A percentile compares a stretch with the other conserved stretches of the same genome.
phyloP scores from a whole-genome alignment of 768 basidiomycete species.

The Collybiopsis luxurians region DNA sequence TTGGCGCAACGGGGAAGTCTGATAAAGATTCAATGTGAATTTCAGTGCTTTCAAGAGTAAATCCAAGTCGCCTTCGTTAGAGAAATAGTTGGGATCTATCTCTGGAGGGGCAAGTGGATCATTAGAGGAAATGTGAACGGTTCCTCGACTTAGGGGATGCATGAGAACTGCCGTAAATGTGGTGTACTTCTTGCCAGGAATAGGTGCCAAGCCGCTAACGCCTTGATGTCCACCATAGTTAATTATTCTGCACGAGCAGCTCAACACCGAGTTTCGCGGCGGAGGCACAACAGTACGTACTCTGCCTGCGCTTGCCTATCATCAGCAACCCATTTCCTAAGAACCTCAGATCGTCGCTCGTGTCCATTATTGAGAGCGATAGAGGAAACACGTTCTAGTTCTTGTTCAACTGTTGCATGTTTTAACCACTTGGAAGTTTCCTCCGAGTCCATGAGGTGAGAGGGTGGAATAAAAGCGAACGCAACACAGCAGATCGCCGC shows the following conservation, averaged over 20 bases:
- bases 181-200: constrained; percentile 11
- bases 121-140: neutral
- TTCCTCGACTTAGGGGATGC: constrained; percentile 34
- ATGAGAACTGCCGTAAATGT: constrained; percentile 17
- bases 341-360: constrained; percentile 9
- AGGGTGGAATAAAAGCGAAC: constrained; percentile 2
- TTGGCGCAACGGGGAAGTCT: neutral
- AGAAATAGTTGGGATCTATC: constrained; percentile 5
- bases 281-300: constrained; percentile 9
- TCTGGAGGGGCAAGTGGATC: constrained; percentile 3
- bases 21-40: constrained; percentile 1
- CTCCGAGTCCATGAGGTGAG: constrained; percentile 3
- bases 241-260: constrained; percentile 5
- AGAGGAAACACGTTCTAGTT: constrained; percentile 31
- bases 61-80: constrained; percentile 9
- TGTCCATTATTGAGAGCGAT: constrained; percentile 11
- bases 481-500: constrained; percentile 3
- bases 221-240: constrained; percentile 7
- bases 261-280: neutral
- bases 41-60: constrained; percentile 4
- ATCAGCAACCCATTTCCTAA: constrained; percentile 9
- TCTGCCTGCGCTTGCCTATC: constrained; percentile 13
- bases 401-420: constrained; percentile 28
- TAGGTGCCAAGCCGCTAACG: neutral
- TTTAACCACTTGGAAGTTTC: neutral